These are phyloP conservation scores for Linnemannia exigua DNA, from an alignment of 192 early-diverging fungal species.

Conservation along the genomic window DNA sequence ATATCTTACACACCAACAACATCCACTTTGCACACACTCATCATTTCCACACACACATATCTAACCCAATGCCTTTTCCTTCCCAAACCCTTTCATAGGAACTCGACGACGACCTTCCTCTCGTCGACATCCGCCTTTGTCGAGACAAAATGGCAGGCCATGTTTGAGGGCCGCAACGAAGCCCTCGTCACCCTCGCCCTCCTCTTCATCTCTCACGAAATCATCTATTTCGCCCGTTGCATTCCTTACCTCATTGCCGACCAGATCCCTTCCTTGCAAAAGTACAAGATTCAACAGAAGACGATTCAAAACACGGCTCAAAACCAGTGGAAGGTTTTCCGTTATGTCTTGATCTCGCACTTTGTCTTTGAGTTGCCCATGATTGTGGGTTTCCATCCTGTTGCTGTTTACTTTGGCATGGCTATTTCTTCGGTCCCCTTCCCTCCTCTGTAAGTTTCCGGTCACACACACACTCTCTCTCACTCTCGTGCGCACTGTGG, in stretches of 20 bases:
- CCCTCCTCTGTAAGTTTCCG: conserved; percentile 80
- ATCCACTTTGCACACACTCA: too few species aligned
- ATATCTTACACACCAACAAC: too few species aligned
- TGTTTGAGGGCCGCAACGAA: conserved; percentile 81
- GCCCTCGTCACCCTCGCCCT: conserved; percentile 78
- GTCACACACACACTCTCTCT: too few species aligned
- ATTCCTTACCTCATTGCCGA: conserved; percentile 90
- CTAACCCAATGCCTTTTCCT: neutral
- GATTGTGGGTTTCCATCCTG: conserved; percentile 90
- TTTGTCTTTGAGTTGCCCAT: conserved; percentile 88
- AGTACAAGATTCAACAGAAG: conserved; percentile 93
- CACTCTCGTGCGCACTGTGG: neutral
- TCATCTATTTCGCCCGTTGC: conserved; percentile 93
- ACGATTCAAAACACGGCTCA: conserved; percentile 72
- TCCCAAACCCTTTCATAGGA: neutral
- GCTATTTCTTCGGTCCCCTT: conserved; percentile 86
- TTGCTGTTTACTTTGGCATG: conserved; percentile 89
- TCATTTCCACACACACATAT: neutral
- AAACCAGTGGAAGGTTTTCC: conserved; percentile 82
- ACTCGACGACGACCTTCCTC: conserved; percentile 1
- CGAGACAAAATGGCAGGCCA: conserved; percentile 73
- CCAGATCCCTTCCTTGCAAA: conserved; percentile 85
- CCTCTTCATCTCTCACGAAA: conserved; percentile 89
- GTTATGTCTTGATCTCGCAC: conserved; percentile 81
- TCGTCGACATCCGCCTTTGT: conserved; percentile 26